Percentiles rank a stretch among this genome's conserved stretches.
Evolutionary conservation across 2,329 filamentous ascomycete species (phyloP).

Genomic region (Mycocentrospora acerina): DNA sequence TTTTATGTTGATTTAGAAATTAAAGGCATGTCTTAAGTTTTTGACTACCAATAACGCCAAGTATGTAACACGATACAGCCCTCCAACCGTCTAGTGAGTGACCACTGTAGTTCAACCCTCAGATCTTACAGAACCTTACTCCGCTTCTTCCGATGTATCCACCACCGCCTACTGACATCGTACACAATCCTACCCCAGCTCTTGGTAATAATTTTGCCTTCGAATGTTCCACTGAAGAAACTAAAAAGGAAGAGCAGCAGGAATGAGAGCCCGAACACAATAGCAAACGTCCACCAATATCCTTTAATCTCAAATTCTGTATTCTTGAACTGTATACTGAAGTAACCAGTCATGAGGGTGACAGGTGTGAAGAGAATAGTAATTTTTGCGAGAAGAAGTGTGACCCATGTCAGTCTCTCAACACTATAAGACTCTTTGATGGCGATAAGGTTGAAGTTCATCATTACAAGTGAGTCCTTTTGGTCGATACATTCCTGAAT

Average conservation of each 20-base stretch:
- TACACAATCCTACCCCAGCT: constrained; percentile 40
- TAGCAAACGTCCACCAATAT: constrained; percentile 69
- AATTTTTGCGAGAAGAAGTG: constrained; percentile 71
- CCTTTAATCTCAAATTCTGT: constrained; percentile 62
- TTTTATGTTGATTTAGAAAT: too few relatives aligned
- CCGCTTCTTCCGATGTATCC: constrained; percentile 21
- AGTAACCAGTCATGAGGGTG: constrained; percentile 73
- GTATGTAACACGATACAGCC: too few relatives aligned
- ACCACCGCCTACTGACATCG: constrained; percentile 29
- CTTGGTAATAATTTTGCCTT: constrained; percentile 55
- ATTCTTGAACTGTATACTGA: constrained; percentile 65
- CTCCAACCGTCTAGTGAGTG: too few relatives aligned
- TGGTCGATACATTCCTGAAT: constrained; percentile 66
- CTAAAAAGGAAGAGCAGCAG: constrained; percentile 60
- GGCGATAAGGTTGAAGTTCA: constrained; percentile 77
- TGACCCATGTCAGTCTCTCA: constrained; percentile 69
- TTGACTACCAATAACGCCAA: too few relatives aligned
- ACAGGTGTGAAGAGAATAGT: constrained; percentile 76
- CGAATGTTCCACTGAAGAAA: constrained; percentile 58
- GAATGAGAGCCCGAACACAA: constrained; percentile 63
- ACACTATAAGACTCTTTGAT: constrained; percentile 74
- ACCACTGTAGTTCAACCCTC: too few relatives aligned
- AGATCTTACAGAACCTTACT: constrained; percentile 15
- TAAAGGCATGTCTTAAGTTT: too few relatives aligned
- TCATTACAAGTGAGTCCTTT: constrained; percentile 68